Evolutionary conservation across 2,329 filamentous ascomycete genomes (phyloP), one percentile per base, ranked within the genome.

Genomic region (Parascedosporium putredinis): DNA sequence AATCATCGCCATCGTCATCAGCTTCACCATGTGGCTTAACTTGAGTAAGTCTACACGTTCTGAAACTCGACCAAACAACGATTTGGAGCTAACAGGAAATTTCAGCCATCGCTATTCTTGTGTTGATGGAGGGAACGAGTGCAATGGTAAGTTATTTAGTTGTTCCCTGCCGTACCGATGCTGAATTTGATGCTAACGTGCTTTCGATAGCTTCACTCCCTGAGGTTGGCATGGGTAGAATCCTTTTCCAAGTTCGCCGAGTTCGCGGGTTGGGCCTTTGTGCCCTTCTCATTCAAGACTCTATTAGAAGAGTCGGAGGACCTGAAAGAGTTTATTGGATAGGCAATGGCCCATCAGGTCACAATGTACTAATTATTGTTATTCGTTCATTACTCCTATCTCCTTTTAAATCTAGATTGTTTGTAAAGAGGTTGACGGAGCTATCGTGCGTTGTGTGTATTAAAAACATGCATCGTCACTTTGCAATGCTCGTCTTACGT

Each of bases 221-320:
- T 96, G 58, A 80, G 90, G 74, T 72, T 96, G 62, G 90, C 95
- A 59, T 96, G 90, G 90, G 90, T 96, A 55, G 91, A 96, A 68
- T 91, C 90, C 16, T 96, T 96, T 81, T 94, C 88, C 70, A 95
- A 95, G 73, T 91, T 95, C 73, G 94, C 94, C 67, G 83, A 95
- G 64, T 93, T 93, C 61, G 86, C 87, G 52, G 90, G 90, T 49
- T 81, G 89, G 67, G 76, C 88, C 2, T 96, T 96, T 67, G 75
- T 83, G 61, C 90, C 90, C 4, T 95, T 96, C 64, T 93, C 86
- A 55, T 96, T 96, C 67, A 81, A 84, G 69, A 74, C 79, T 31
- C 70, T 95, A 63, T 68, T 96, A 57, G 90, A 95, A 67, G 89
- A 95, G 64, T 87, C 93, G 53, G 78, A 81, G 55, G 73, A 77